These are phyloP conservation scores for Viridothelium virens DNA, from an alignment of 495 filamentous ascomycete genomes.

Conservation along the genomic window DNA sequence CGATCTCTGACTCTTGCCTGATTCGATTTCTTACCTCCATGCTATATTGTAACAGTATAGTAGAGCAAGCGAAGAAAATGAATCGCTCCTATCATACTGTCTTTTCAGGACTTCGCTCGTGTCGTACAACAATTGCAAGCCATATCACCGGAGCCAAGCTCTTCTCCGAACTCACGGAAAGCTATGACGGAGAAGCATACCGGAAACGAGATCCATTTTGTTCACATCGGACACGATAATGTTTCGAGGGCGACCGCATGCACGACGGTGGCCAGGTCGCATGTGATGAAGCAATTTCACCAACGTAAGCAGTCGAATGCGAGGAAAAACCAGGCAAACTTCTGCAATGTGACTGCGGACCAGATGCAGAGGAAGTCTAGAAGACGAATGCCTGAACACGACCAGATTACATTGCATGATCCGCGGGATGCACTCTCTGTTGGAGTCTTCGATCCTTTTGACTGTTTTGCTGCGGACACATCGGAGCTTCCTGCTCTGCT, in stretches of 20 bases:
- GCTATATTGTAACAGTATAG: too few species aligned
- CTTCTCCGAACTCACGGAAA: not conserved
- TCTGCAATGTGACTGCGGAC: not conserved
- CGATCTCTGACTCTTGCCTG: too few species aligned
- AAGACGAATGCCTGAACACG: not conserved
- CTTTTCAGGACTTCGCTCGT: not conserved
- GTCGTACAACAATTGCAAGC: not conserved
- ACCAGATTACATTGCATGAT: not conserved
- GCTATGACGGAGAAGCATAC: not conserved
- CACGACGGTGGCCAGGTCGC: not conserved
- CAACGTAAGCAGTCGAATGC: not conserved
- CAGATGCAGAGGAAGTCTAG: not conserved
- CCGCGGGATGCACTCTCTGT: not conserved
- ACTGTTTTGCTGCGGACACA: conserved; percentile 1
- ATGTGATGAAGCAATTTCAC: not conserved
- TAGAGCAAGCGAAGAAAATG: too few species aligned
- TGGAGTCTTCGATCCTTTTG: not conserved
- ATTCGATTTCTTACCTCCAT: too few species aligned
- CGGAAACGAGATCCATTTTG: not conserved
- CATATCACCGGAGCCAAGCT: not conserved
- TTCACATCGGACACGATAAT: not conserved
- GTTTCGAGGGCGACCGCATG: not conserved
- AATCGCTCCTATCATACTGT: too few species aligned
- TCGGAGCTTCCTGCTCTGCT: not conserved
- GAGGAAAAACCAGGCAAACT: not conserved